Percentiles rank a stretch among this genome's conserved stretches.
Conservation (phyloP, 1,284 basidiomycete species). For the Rhizoctonia solani region DNA sequence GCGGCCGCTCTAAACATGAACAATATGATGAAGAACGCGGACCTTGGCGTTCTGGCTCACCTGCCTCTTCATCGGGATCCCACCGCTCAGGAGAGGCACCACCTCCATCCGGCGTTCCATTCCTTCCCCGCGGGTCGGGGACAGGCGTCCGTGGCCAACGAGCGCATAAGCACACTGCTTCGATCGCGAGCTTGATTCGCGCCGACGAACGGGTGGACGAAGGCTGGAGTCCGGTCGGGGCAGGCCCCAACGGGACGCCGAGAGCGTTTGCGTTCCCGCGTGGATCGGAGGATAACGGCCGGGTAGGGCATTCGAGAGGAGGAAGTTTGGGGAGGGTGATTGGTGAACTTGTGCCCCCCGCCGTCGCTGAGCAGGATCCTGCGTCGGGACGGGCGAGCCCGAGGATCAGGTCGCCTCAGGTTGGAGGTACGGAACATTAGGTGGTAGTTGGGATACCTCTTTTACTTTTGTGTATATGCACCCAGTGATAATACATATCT, state of each 20-base stretch:
- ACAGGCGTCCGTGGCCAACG: slow-evolving; percentile 42
- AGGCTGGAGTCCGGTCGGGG: slow-evolving; percentile 61
- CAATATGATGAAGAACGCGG: slow-evolving; percentile 65
- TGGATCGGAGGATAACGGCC: slow-evolving; percentile 15
- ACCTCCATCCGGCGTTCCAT: slow-evolving; percentile 51
- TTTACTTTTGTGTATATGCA: no score
- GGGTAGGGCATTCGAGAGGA: slow-evolving; percentile 12
- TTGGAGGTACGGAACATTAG: slow-evolving; percentile 5
- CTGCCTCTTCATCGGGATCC: slow-evolving; percentile 55
- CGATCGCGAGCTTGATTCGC: slow-evolving; percentile 76
- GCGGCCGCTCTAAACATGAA: slow-evolving; percentile 65
- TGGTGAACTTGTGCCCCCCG: slow-evolving; percentile 26
- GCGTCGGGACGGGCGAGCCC: slow-evolving; percentile 22
- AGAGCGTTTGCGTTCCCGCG: slow-evolving; percentile 35
- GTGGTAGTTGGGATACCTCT: neutral
- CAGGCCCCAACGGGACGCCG: slow-evolving; percentile 29
- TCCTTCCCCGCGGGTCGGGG: slow-evolving; percentile 45
- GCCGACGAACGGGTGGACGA: slow-evolving; percentile 73
- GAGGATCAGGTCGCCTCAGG: slow-evolving; percentile 23
- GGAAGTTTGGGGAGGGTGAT: neutral
- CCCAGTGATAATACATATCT: slow-evolving; percentile 24
- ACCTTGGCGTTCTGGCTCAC: slow-evolving; percentile 43
- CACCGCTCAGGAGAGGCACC: slow-evolving; percentile 53
- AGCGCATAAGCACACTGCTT: slow-evolving; percentile 71
- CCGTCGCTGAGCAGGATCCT: neutral